Base-by-base conservation (phyloP, 441 rosid genomes). In the Erysimum pusillum region DNA sequence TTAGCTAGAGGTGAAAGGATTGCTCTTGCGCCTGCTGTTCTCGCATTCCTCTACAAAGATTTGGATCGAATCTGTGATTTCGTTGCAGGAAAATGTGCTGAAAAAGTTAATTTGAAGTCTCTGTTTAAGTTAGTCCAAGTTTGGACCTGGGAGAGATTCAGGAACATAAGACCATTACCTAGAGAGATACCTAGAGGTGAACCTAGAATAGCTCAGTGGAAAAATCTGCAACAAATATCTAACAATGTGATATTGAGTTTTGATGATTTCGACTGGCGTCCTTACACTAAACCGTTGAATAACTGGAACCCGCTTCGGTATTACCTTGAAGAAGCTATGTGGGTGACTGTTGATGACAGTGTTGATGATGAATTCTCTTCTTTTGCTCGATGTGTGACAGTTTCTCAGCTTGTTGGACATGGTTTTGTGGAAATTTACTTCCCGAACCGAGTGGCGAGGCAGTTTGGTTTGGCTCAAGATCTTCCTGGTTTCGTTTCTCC, bases 71-170 rank as follows among this genome's bases (percentile, higher is more conserved):
- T 79, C 0, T 46, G 42, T 14, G 49, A 13, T 14, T 69, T 44
- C 4, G 45, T 39, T 36, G 65, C 20, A 54, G 38, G 20, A 0
- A 39, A 20, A 4, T 60, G 67, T n/a, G 17, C 15, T 12, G 11
- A 2, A n/a, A 67, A 38, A 63, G 71, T 80, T 15, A 17, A 14
- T 2, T n/a, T 76, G 9, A 58, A 31, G 22, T 76, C 81, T 2
- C 71, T 76, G 44, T 76, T 84, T 76, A 85, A 78, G 62, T 61
- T 89, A 61, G 84, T 89, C 25, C 88, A 84, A 41, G 78, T 84
- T 3, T 87, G 96, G 91, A 71, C 74, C 2, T 89, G 91, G 96
- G 91, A 86, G 82, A 90, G 93, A 32, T 86, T 87, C 67, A 69
- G 25, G 6, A 7, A 41, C 7, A 34, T 73, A 9, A 65, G 77